Evolutionary conservation across 2,329 filamentous ascomycete genomes (phyloP).

Genomic region (Pseudogymnoascus verrucosus): DNA sequence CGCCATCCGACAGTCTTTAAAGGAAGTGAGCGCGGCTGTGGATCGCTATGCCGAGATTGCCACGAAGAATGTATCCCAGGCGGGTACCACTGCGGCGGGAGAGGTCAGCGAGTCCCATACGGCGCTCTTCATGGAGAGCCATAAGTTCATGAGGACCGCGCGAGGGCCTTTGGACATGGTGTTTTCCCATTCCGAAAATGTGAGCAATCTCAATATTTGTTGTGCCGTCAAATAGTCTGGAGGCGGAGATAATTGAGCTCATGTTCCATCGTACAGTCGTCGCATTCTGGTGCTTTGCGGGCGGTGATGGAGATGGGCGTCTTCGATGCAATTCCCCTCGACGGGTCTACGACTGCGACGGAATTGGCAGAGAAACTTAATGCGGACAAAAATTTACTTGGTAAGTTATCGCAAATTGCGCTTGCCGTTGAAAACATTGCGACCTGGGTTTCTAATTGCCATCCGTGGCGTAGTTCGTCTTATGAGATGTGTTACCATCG

Average conservation of each 20-base stretch:
- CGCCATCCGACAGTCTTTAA: conserved; percentile 16
- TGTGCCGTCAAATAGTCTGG: neutral
- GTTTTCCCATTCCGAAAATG: conserved; percentile 18
- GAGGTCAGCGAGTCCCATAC: conserved; percentile 13
- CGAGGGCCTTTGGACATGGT: conserved; percentile 20
- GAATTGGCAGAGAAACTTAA: conserved; percentile 17
- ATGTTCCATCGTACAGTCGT: conserved; percentile 10
- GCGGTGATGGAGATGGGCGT: conserved; percentile 17
- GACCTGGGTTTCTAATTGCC: neutral
- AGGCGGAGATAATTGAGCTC: neutral
- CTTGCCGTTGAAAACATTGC: neutral
- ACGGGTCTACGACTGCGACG: conserved; percentile 16
- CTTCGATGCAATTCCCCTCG: conserved; percentile 20
- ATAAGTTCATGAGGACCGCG: neutral
- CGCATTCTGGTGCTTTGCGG: conserved; percentile 14
- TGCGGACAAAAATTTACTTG: conserved; percentile 16
- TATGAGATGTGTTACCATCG: conserved; percentile 17
- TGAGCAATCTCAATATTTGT: conserved; percentile 10
- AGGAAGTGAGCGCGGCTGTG: conserved; percentile 13
- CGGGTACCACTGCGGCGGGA: conserved; percentile 10
- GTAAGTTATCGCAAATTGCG: conserved; percentile 8
- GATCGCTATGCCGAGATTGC: conserved; percentile 14
- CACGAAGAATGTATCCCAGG: conserved; percentile 11
- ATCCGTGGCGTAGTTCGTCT: conserved; percentile 16
- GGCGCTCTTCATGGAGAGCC: conserved; percentile 7